Percentiles rank a stretch among this genome's conserved stretches.
phyloP scores from a whole-genome alignment of 441 rosid species.

The Erodium trifolium region DNA sequence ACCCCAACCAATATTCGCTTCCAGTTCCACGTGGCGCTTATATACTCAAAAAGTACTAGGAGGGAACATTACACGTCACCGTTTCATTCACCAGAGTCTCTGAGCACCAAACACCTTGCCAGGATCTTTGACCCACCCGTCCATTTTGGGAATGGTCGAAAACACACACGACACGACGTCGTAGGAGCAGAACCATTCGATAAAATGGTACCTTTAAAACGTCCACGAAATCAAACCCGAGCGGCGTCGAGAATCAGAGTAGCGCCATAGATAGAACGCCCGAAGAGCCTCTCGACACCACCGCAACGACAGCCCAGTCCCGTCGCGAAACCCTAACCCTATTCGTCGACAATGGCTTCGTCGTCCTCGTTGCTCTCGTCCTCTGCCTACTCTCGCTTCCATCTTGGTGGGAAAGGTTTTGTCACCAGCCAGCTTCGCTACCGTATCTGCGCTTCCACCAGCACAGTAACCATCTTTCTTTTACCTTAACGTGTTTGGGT shows the following conservation, averaged over 20 bases:
- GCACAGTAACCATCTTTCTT: background rate
- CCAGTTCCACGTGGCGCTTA: too few species aligned
- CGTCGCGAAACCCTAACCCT: background rate
- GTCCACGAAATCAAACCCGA: background rate
- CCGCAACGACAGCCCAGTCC: too few species aligned
- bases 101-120: too few species aligned
- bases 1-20: too few species aligned
- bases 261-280: background rate
- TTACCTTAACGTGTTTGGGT: too few species aligned
- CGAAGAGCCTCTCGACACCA: too few species aligned
- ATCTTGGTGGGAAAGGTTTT: background rate
- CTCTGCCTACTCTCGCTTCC: background rate
- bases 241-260: background rate
- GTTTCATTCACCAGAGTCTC: background rate
- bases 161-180: background rate
- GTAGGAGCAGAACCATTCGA: background rate
- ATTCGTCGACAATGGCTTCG: background rate
- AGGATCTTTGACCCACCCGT: too few species aligned
- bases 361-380: background rate
- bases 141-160: background rate
- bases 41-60: too few species aligned
- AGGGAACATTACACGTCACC: background rate
- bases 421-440: background rate
- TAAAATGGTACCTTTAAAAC: background rate
- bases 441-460: background rate